These are phyloP conservation scores for Coprinellus micaceus DNA, from an alignment of 768 basidiomycete species.

Conservation along the genomic window DNA sequence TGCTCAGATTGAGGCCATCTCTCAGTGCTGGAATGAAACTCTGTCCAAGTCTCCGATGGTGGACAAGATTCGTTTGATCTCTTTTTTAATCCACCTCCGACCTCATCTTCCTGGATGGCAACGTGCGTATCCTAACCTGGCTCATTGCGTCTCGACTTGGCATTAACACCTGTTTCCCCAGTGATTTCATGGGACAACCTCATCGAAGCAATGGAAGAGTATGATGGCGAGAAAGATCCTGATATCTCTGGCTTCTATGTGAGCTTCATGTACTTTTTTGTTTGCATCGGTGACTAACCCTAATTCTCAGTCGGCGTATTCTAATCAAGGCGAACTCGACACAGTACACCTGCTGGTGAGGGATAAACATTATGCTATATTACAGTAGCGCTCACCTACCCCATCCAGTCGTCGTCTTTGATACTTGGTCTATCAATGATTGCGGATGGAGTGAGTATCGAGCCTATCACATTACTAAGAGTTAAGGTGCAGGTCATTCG, in stretches of 20 bases:
- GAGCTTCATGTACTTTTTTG: constrained; percentile 13
- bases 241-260: constrained; percentile 39
- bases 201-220: constrained; percentile 54
- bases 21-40: constrained; percentile 65
- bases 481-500: constrained; percentile 55
- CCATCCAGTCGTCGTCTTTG: constrained; percentile 48
- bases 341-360: constrained; percentile 31
- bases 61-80: constrained; percentile 55
- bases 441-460: constrained; percentile 55
- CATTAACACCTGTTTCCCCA: constrained; percentile 19
- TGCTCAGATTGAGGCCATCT: constrained; percentile 61
- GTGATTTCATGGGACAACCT: constrained; percentile 66
- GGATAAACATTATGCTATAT: constrained; percentile 32
- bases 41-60: constrained; percentile 50
- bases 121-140: constrained; percentile 34
- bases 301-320: not conserved
- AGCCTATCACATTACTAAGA: constrained; percentile 49
- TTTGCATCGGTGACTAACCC: not conserved
- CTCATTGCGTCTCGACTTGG: not conserved
- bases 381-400: not conserved
- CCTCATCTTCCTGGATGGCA: constrained; percentile 66
- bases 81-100: constrained; percentile 66
- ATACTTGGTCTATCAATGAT: constrained; percentile 64
- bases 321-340: constrained; percentile 40
- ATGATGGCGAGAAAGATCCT: constrained; percentile 39